Conservation (phyloP, 2,329 filamentous ascomycete species). For the Botrytis aclada region DNA sequence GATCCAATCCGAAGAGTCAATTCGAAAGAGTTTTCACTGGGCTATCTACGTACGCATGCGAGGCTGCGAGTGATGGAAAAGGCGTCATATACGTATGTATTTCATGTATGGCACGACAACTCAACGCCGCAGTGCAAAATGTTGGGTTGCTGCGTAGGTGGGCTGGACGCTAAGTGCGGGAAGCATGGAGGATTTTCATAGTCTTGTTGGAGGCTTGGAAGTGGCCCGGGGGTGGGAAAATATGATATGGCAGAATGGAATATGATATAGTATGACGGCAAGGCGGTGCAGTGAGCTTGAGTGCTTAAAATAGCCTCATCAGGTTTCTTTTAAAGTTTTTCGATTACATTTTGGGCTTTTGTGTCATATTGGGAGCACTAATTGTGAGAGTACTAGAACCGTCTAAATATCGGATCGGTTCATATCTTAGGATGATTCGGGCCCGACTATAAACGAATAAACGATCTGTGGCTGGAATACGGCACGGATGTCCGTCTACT, state of each 20-base stretch:
- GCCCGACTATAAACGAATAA: background rate
- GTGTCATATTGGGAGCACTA: slow-evolving; percentile 7
- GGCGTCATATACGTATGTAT: slow-evolving; percentile 9
- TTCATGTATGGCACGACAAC: slow-evolving; percentile 10
- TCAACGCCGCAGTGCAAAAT: slow-evolving; percentile 10
- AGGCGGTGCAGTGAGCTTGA: background rate
- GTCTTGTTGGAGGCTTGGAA: background rate
- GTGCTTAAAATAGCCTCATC: background rate
- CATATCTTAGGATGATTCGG: background rate
- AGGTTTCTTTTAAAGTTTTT: background rate
- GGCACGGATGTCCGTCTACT: background rate
- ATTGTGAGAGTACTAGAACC: background rate
- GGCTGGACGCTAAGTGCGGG: background rate
- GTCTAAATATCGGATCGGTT: background rate
- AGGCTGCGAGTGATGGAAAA: background rate
- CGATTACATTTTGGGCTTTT: slow-evolving; percentile 5
- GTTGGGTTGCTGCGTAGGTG: background rate
- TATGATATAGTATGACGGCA: background rate
- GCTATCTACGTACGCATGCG: background rate
- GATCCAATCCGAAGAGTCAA: slow-evolving; percentile 4
- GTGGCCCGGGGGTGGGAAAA: background rate
- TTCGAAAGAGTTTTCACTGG: slow-evolving; percentile 6
- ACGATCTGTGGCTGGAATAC: slow-evolving; percentile 2
- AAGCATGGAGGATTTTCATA: slow-evolving; percentile 1
- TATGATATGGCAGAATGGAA: background rate